phyloP scores from a whole-genome alignment of 371 early-diverging fungal genomes.

The Funneliformis caledonium region DNA sequence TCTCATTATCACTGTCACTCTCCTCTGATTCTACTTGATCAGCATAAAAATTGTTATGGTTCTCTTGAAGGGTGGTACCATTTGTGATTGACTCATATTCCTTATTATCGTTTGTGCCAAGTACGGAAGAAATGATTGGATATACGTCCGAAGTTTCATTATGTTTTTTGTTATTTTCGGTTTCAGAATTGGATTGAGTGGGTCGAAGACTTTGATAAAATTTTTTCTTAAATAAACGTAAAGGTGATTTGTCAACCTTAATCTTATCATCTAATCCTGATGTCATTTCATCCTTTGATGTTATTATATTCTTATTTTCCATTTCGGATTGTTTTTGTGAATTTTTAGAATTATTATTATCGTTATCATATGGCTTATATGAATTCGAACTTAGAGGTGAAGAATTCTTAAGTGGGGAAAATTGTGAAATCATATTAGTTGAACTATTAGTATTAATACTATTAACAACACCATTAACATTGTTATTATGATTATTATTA shows the following conservation, averaged over 20 bases:
- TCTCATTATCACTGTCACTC: background rate
- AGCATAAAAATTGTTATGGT: background rate
- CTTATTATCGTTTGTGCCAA: background rate
- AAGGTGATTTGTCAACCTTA: conserved; percentile 28
- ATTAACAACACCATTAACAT: background rate
- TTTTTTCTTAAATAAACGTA: conserved; percentile 19
- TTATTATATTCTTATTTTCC: background rate
- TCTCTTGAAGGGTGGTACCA: background rate
- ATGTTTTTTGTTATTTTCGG: background rate
- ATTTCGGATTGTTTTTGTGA: background rate
- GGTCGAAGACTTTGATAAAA: conserved; percentile 23
- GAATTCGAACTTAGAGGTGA: background rate
- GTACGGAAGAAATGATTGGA: background rate
- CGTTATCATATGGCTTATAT: background rate
- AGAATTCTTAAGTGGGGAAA: conserved; percentile 5
- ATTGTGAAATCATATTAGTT: background rate
- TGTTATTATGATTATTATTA: background rate
- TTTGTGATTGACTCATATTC: background rate
- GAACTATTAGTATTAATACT: background rate
- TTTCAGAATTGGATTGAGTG: background rate
- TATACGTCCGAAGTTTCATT: background rate
- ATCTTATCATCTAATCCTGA: background rate
- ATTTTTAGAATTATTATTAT: background rate
- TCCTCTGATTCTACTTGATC: conserved; percentile 7
- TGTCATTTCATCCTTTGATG: background rate